A percentile compares a stretch with the other conserved stretches of the same genome.
phyloP scores from a whole-genome alignment of 768 basidiomycete genomes.

The Sporobolomyces phaffii region DNA sequence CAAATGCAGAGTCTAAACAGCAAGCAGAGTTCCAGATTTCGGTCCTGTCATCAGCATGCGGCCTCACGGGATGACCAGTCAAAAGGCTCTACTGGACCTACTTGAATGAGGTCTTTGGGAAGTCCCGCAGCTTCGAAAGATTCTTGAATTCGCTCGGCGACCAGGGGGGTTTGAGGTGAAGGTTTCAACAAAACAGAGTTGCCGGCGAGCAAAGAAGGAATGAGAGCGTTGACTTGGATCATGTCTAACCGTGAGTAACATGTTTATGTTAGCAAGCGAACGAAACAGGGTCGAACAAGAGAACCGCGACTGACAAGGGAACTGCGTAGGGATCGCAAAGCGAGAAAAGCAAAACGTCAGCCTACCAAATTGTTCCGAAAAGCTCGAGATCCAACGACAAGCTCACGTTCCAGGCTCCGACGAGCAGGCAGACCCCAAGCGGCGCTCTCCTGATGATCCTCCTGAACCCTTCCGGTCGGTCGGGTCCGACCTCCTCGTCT shows the following conservation, averaged over 20 bases:
- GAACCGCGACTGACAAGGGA: conserved; percentile 29
- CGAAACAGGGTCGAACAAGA: neutral
- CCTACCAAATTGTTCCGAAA: no score
- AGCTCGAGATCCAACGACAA: no score
- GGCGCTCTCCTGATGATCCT: conserved; percentile 78
- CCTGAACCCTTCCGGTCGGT: conserved; percentile 74
- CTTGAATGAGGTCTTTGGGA: conserved; percentile 59
- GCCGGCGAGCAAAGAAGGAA: conserved; percentile 81
- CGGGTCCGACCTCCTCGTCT: conserved; percentile 67
- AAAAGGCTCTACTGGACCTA: no score
- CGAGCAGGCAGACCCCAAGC: conserved; percentile 76
- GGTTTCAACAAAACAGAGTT: conserved; percentile 90
- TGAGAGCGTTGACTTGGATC: conserved; percentile 78
- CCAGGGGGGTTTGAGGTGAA: conserved; percentile 88
- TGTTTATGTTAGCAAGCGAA: no score
- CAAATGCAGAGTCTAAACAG: conserved; percentile 63
- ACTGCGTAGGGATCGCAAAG: neutral
- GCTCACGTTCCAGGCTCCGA: conserved; percentile 86
- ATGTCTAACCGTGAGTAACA: no score
- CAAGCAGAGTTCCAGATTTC: no score
- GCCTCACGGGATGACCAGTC: no score
- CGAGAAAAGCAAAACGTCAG: no score
- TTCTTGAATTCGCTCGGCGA: conserved; percentile 69
- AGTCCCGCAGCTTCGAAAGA: conserved; percentile 72
- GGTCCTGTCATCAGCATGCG: no score